Conservation (phyloP, 345 rosid species). For the Corymbia maculata region DNA sequence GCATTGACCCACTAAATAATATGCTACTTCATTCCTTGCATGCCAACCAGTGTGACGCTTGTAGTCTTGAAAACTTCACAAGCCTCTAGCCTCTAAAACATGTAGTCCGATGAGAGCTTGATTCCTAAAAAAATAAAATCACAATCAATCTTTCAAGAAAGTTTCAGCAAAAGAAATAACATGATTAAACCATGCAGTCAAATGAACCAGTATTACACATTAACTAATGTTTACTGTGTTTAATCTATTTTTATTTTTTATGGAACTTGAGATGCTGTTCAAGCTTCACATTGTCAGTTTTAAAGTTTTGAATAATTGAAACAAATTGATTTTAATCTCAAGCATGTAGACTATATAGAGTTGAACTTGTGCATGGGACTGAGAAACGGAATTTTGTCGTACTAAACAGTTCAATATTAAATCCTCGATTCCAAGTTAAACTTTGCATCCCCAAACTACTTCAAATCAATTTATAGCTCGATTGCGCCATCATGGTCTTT, state of each 20-base stretch:
- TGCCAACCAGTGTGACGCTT: neutral
- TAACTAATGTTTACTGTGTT: neutral
- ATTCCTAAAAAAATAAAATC: neutral
- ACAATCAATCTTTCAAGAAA: neutral
- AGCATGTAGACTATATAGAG: neutral
- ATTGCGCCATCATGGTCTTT: neutral
- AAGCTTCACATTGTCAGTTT: neutral
- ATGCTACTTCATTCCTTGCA: neutral
- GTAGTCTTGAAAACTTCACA: neutral
- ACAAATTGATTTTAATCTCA: too few species aligned
- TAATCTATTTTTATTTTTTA: neutral
- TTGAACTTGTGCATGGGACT: neutral
- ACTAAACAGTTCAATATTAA: neutral
- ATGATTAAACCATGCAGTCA: neutral
- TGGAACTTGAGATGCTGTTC: neutral
- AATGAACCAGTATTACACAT: neutral
- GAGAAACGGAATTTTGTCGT: neutral
- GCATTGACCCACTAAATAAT: neutral
- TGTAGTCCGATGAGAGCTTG: neutral
- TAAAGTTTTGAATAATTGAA: neutral
- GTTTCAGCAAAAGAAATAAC: neutral
- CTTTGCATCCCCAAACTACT: neutral
- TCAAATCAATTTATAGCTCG: too few species aligned
- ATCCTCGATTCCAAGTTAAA: neutral
- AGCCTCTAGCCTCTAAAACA: neutral